Conservation (phyloP, 495 filamentous ascomycete species). For the Daldinia grandis region DNA sequence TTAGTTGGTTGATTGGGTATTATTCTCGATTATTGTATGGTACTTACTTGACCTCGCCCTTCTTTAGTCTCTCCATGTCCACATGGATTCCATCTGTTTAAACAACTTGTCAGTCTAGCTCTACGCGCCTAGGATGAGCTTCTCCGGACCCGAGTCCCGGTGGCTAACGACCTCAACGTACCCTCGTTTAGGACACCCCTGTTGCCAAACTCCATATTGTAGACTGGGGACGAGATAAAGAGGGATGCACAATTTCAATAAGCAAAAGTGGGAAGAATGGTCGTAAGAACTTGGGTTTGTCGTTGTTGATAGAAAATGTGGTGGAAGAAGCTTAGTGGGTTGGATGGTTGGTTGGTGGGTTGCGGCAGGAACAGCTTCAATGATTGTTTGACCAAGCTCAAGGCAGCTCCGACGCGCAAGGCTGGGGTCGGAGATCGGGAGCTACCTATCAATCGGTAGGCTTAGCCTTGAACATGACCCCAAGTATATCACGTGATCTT, state of each 20-base stretch:
- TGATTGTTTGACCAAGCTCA: constrained; percentile 49
- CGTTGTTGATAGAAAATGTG: constrained; percentile 4
- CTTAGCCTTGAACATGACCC: constrained; percentile 13
- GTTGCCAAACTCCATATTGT: constrained; percentile 65
- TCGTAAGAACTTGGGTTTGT: background rate
- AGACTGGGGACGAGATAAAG: background rate
- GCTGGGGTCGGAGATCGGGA: constrained; percentile 31
- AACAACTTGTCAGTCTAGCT: constrained; percentile 14
- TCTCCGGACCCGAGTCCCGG: constrained; percentile 14
- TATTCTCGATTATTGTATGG: background rate
- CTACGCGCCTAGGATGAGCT: constrained; percentile 13
- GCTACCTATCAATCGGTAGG: background rate
- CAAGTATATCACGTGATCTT: background rate
- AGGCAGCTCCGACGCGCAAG: constrained; percentile 59
- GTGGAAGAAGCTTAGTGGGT: constrained; percentile 10
- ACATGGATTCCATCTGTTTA: constrained; percentile 93
- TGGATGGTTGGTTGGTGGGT: constrained; percentile 7
- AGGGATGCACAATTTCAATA: background rate
- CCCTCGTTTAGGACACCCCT: constrained; percentile 79
- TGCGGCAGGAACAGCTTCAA: constrained; percentile 15
- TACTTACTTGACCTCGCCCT: constrained; percentile 84
- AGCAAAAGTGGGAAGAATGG: background rate
- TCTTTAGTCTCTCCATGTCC: constrained; percentile 95
- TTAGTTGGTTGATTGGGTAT: constrained; percentile 43
- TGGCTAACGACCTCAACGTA: constrained; percentile 43